A percentile compares a stretch with the other conserved stretches of the same genome.
These are phyloP conservation scores for Russula dissimulans DNA, from an alignment of 768 basidiomycete genomes.

Conservation along the genomic window DNA sequence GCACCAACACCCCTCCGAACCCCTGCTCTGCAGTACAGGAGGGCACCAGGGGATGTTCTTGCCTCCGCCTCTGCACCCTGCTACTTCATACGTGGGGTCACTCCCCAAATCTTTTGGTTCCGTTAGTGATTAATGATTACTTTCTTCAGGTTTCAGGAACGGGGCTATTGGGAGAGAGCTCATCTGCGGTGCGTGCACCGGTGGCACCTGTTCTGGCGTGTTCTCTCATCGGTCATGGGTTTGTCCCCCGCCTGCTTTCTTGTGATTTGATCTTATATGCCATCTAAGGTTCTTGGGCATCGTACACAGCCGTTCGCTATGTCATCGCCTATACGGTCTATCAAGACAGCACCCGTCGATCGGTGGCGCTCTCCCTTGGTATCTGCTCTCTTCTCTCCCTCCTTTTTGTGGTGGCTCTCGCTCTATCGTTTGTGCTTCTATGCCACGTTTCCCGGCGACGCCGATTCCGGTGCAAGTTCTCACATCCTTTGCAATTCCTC, in stretches of 20 bases:
- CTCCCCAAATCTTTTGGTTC: conserved; percentile 2
- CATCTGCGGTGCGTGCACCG: conserved; percentile 29
- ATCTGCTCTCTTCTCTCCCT: conserved; percentile 36
- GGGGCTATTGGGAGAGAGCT: conserved; percentile 23
- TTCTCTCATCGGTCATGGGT: conserved; percentile 33
- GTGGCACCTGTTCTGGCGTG: conserved; percentile 24
- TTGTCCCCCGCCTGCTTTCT: conserved; percentile 13
- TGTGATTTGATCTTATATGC: background rate
- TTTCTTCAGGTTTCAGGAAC: conserved; percentile 25
- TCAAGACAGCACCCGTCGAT: conserved; percentile 33
- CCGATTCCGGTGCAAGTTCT: conserved; percentile 26
- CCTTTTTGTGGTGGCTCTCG: conserved; percentile 1
- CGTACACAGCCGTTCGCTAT: conserved; percentile 58
- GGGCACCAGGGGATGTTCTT: conserved; percentile 32
- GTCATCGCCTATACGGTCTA: conserved; percentile 47
- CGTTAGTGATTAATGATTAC: conserved; percentile 27
- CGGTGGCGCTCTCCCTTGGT: conserved; percentile 40
- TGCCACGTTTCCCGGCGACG: conserved; percentile 25
- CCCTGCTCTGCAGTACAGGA: conserved; percentile 23
- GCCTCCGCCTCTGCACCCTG: conserved; percentile 37
- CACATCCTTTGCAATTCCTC: conserved; percentile 31
- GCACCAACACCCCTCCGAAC: conserved; percentile 24
- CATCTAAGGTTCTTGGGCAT: conserved; percentile 45
- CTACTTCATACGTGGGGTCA: conserved; percentile 25
- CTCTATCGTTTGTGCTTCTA: conserved; percentile 30